phyloP scores from a whole-genome alignment of 495 filamentous ascomycete genomes.

The Penicillium verhagenii region DNA sequence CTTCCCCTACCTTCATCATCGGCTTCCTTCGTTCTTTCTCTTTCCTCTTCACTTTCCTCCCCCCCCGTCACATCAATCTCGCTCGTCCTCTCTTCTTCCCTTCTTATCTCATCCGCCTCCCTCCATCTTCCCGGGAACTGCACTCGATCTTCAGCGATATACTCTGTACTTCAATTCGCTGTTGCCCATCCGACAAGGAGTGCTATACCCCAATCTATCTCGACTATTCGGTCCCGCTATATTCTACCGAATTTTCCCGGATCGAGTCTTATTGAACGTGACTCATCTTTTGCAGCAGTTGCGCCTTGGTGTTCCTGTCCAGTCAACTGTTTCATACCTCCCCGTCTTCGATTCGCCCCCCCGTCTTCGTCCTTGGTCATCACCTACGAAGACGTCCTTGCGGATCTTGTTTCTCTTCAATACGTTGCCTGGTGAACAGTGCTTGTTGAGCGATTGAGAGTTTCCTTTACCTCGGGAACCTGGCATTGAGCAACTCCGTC shows the following conservation, averaged over 20 bases:
- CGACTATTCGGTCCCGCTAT: not conserved
- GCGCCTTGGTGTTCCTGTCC: not conserved
- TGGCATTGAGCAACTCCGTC: slow-evolving; percentile 44
- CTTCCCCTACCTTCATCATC: slow-evolving; percentile 35
- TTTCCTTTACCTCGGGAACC: slow-evolving; percentile 29
- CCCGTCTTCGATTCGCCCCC: slow-evolving; percentile 5
- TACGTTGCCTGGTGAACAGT: slow-evolving; percentile 21
- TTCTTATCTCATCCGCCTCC: slow-evolving; percentile 30
- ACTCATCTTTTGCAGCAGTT: not conserved
- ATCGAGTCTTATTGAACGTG: not conserved
- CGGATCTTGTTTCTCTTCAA: slow-evolving; percentile 7
- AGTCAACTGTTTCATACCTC: not conserved
- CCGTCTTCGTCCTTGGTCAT: slow-evolving; percentile 8
- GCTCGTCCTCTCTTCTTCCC: slow-evolving; percentile 18
- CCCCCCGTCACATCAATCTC: slow-evolving; percentile 14
- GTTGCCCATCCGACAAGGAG: slow-evolving; percentile 6
- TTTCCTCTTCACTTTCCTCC: slow-evolving; percentile 12
- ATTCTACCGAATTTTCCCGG: not conserved
- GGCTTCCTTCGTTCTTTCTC: slow-evolving; percentile 23
- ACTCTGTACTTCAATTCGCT: slow-evolving; percentile 7
- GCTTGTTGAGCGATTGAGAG: slow-evolving; percentile 31
- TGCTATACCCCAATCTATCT: not conserved
- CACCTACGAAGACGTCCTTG: slow-evolving; percentile 6
- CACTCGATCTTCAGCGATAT: slow-evolving; percentile 15
- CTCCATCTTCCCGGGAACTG: slow-evolving; percentile 13